These are phyloP conservation scores for Yamadazyma atmosphaerica DNA, from an alignment of 1,139 yeast species.

Conservation along the genomic window DNA sequence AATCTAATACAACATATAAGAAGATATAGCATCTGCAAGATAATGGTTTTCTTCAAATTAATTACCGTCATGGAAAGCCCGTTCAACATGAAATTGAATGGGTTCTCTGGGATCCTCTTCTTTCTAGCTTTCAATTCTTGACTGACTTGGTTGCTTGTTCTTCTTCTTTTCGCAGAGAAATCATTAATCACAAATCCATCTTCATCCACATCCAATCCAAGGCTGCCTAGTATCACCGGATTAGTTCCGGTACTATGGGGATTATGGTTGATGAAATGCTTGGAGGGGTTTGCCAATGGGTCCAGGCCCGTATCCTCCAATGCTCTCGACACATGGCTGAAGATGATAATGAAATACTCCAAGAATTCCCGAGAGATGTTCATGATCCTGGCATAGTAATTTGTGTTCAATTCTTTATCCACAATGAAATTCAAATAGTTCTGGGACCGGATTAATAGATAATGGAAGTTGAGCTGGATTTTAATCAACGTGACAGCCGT, in stretches of 20 bases:
- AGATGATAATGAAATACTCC: slow-evolving; percentile 39
- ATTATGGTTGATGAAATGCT: slow-evolving; percentile 18
- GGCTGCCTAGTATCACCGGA: slow-evolving; percentile 30
- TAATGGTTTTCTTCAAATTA: slow-evolving; percentile 44
- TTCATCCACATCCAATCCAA: slow-evolving; percentile 41
- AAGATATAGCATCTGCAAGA: slow-evolving; percentile 46
- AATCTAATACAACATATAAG: slow-evolving; percentile 43
- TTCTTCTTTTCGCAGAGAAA: slow-evolving; percentile 43
- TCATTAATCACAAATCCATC: slow-evolving; percentile 52
- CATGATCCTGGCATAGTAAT: slow-evolving; percentile 37
- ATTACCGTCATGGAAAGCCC: slow-evolving; percentile 48
- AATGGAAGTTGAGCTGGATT: slow-evolving; percentile 48
- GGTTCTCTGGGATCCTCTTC: slow-evolving; percentile 39
- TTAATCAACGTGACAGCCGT: slow-evolving; percentile 44
- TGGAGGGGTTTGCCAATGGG: slow-evolving; percentile 6
- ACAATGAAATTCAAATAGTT: slow-evolving; percentile 49
- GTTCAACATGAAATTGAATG: slow-evolving; percentile 45
- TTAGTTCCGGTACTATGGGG: slow-evolving; percentile 23
- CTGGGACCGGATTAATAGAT: slow-evolving; percentile 42
- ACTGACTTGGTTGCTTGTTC: slow-evolving; percentile 13
- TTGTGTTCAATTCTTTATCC: slow-evolving; percentile 42
- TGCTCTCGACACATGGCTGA: slow-evolving; percentile 30
- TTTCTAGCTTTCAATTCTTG: slow-evolving; percentile 13
- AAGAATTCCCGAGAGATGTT: slow-evolving; percentile 42
- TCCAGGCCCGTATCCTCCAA: slow-evolving; percentile 8